Percentiles rank a stretch among this genome's conserved stretches.
Conservation (phyloP, 1,284 basidiomycete genomes). For the Apiotrichum montevideense region DNA sequence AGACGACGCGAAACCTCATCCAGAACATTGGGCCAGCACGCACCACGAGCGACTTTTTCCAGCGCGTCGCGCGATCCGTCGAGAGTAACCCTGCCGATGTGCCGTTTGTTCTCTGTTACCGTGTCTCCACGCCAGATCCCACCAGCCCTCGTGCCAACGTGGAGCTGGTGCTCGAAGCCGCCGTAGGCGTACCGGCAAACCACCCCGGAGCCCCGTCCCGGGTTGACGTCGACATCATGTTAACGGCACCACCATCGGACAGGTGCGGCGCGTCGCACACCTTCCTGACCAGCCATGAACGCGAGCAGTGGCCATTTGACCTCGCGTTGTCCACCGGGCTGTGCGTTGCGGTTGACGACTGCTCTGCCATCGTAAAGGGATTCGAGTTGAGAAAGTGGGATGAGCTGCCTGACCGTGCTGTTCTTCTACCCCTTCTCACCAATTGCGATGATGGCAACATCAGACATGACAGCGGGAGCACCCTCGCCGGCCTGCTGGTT, state of each 20-base stretch:
- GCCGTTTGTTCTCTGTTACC: conserved; percentile 33
- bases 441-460: too few relatives aligned
- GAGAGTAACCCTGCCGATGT: conserved; percentile 28
- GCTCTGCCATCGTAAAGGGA: conserved; percentile 25
- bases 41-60: conserved; percentile 23
- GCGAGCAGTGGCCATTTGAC: conserved; percentile 28
- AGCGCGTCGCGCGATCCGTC: conserved; percentile 19
- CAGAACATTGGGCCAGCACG: conserved; percentile 24
- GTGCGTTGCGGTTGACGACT: conserved; percentile 40
- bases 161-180: neutral
- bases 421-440: too few relatives aligned
- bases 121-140: conserved; percentile 7
- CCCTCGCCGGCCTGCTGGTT: neutral
- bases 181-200: too few relatives aligned
- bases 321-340: conserved; percentile 33
- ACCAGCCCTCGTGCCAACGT: neutral
- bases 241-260: too few relatives aligned
- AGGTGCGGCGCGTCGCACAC: too few relatives aligned
- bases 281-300: neutral
- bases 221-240: too few relatives aligned
- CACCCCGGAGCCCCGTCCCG: too few relatives aligned
- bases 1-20: conserved; percentile 25
- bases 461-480: too few relatives aligned
- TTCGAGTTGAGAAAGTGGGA: conserved; percentile 40
- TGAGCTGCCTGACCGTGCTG: conserved; percentile 24